phyloP scores from a whole-genome alignment of 495 filamentous ascomycete species.

The Talaromyces proteolyticus region DNA sequence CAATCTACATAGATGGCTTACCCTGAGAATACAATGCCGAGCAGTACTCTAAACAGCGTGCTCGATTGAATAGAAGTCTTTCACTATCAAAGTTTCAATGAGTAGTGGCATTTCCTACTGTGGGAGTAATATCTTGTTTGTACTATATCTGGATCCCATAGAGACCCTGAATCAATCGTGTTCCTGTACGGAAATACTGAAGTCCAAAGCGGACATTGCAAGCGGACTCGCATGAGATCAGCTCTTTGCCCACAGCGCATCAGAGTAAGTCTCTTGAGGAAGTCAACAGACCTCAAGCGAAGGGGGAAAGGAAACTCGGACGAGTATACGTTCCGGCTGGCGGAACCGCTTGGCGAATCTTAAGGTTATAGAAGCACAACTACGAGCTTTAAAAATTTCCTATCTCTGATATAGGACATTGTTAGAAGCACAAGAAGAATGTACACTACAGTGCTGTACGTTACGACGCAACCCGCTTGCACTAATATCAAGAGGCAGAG shows the following conservation, averaged over 20 bases:
- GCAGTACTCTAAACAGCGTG: slow-evolving; percentile 1
- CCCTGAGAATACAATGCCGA: background rate
- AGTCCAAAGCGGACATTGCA: slow-evolving; percentile 1
- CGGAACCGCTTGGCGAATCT: background rate
- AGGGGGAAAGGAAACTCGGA: slow-evolving; percentile 1
- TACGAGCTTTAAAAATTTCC: background rate
- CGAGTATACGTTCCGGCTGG: slow-evolving; percentile 1
- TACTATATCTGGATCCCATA: slow-evolving; percentile 2
- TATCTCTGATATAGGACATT: background rate
- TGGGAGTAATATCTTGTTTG: slow-evolving; percentile 3
- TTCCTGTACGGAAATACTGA: slow-evolving; percentile 1
- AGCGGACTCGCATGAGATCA: slow-evolving; percentile 3
- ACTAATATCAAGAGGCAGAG: background rate
- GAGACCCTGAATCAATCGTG: slow-evolving; percentile 1
- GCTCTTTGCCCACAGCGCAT: background rate
- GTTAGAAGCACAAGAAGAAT: background rate
- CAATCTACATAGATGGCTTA: slow-evolving; percentile 4
- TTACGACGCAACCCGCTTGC: background rate
- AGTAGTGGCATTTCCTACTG: slow-evolving; percentile 1
- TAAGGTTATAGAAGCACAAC: background rate
- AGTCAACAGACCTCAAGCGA: slow-evolving; percentile 3
- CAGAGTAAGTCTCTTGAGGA: slow-evolving; percentile 3
- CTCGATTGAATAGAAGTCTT: slow-evolving; percentile 2
- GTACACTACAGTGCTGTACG: background rate
- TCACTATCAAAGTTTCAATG: slow-evolving; percentile 3